A percentile compares a stretch with the other conserved stretches of the same genome.
Evolutionary conservation across 2,329 filamentous ascomycete species (phyloP).

Genomic region (Paecilomyces fulvus): DNA sequence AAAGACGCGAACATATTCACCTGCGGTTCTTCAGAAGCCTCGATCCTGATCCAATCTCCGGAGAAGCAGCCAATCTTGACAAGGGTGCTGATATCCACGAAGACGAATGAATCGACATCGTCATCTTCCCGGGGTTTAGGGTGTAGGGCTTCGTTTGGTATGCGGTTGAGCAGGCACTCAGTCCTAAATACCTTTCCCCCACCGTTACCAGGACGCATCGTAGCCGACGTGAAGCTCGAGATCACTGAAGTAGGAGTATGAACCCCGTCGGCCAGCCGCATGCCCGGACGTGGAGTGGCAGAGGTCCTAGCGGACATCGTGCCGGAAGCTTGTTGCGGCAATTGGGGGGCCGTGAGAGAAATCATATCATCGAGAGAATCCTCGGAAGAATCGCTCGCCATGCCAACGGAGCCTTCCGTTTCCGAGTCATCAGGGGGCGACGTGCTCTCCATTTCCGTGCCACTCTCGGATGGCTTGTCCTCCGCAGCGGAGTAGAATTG

Average conservation of each 20-base stretch:
- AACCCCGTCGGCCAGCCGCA: constrained; percentile 63
- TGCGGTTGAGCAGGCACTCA: constrained; percentile 62
- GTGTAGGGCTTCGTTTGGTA: constrained; percentile 72
- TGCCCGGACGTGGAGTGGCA: constrained; percentile 69
- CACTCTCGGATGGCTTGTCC: constrained; percentile 47
- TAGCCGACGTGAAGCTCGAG: constrained; percentile 78
- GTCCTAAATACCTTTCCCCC: constrained; percentile 77
- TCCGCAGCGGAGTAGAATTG: constrained; percentile 90
- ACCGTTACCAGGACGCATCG: constrained; percentile 62
- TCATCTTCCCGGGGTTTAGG: constrained; percentile 79
- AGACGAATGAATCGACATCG: constrained; percentile 76
- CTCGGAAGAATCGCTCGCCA: constrained; percentile 73
- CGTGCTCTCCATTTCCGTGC: constrained; percentile 44
- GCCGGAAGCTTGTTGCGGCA: constrained; percentile 70
- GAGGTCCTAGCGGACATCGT: constrained; percentile 70
- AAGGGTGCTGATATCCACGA: constrained; percentile 78
- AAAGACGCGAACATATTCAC: constrained; percentile 51
- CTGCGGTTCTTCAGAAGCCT: constrained; percentile 63
- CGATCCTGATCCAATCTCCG: constrained; percentile 88
- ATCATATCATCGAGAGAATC: constrained; percentile 93
- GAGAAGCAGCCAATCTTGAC: constrained; percentile 93
- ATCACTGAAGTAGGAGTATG: constrained; percentile 81
- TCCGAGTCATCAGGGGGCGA: constrained; percentile 54
- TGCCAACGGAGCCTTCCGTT: constrained; percentile 39
- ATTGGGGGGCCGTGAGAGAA: constrained; percentile 68